Evolutionary conservation across 164 flowering plant species (phyloP).

Genomic region (Piper betle): DNA sequence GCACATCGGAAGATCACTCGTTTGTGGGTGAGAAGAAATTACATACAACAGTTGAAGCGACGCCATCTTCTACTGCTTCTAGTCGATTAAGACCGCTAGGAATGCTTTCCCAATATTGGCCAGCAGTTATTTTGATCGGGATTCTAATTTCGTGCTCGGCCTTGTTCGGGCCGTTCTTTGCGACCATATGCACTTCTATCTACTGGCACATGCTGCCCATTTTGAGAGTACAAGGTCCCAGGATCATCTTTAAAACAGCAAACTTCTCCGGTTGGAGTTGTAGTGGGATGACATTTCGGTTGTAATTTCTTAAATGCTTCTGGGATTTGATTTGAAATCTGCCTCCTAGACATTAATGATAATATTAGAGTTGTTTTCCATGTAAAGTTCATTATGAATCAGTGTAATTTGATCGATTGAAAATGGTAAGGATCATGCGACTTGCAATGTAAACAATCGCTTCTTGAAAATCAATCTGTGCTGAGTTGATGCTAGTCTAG

Average conservation of each 20-base stretch:
- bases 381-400: background rate
- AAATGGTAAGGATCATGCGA: background rate
- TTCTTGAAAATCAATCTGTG: background rate
- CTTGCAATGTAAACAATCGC: background rate
- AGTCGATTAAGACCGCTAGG: too few species aligned
- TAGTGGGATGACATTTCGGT: too few species aligned
- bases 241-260: background rate
- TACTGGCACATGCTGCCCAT: slow-evolving; percentile 17
- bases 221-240: background rate
- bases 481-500: background rate
- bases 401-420: too few species aligned
- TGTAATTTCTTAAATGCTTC: too few species aligned
- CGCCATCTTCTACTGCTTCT: too few species aligned
- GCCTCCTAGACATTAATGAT: background rate
- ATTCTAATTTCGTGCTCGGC: slow-evolving; percentile 31
- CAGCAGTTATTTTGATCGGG: slow-evolving; percentile 11
- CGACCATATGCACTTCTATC: slow-evolving; percentile 31
- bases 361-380: background rate
- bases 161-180: slow-evolving; percentile 35
- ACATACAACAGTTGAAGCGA: too few species aligned
- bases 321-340: too few species aligned
- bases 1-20: too few species aligned
- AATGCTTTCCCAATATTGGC: too few species aligned
- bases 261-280: too few species aligned
- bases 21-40: too few species aligned